phyloP scores from a whole-genome alignment of 2,329 filamentous ascomycete genomes.

The Fonsecaea nubica region DNA sequence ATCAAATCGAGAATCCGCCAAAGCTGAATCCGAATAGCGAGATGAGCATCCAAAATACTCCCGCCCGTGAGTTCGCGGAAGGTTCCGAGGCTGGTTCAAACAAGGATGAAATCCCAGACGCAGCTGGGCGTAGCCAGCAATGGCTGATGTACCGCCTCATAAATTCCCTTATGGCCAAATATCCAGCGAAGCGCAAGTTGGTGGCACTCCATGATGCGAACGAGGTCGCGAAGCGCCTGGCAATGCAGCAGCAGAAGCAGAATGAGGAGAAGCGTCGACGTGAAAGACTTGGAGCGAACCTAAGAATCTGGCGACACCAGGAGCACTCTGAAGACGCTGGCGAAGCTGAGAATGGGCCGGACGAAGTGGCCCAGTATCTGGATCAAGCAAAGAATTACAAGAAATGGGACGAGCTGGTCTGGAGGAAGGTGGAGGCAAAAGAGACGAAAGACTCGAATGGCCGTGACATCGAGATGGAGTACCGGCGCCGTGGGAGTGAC shows the following conservation, averaged over 20 bases:
- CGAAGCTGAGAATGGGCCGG: not conserved
- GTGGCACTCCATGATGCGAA: slow-evolving; percentile 66
- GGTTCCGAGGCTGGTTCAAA: not conserved
- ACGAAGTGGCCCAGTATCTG: slow-evolving; percentile 23
- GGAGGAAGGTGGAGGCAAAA: slow-evolving; percentile 25
- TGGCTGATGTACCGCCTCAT: slow-evolving; percentile 35
- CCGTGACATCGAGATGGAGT: slow-evolving; percentile 23
- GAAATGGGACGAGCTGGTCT: slow-evolving; percentile 29
- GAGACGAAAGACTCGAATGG: slow-evolving; percentile 8
- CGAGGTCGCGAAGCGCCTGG: slow-evolving; percentile 63
- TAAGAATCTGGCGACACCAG: not conserved
- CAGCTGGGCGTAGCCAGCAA: slow-evolving; percentile 15
- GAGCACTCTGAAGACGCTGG: not conserved
- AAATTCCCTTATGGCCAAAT: slow-evolving; percentile 25
- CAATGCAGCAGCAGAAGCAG: slow-evolving; percentile 37
- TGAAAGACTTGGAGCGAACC: slow-evolving; percentile 26
- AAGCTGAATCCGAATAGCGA: not conserved
- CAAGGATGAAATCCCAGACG: slow-evolving; percentile 14
- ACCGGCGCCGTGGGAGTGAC: slow-evolving; percentile 10
- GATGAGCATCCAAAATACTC: slow-evolving; percentile 18
- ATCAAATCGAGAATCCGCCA: slow-evolving; percentile 36
- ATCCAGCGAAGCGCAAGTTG: slow-evolving; percentile 46
- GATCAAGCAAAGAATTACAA: slow-evolving; percentile 6
- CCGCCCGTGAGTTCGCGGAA: slow-evolving; percentile 23
- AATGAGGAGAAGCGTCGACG: slow-evolving; percentile 30